Percentiles rank a stretch among this genome's conserved stretches.
Evolutionary conservation across 75 land plant species (phyloP).

Genomic region (Selaginella moellendorffii): DNA sequence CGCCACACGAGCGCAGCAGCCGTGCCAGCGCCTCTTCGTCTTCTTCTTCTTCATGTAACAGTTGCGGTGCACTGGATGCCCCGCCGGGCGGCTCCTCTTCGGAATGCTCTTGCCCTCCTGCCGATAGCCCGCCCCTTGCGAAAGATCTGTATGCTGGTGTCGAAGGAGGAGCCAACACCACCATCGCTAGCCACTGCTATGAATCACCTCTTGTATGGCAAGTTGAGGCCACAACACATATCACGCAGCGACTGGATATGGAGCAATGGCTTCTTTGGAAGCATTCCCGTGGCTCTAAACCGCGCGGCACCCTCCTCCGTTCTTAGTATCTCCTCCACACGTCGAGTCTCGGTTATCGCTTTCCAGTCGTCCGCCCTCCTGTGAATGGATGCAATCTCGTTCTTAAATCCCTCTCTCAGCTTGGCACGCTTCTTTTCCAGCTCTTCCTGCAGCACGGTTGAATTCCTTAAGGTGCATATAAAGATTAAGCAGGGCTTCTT

Average conservation of each 20-base stretch:
- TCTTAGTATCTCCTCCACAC: conserved; percentile 2
- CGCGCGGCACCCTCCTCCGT: background rate
- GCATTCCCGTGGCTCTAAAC: background rate
- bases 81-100: too few relatives aligned
- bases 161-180: too few relatives aligned
- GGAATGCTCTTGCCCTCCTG: too few relatives aligned
- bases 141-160: too few relatives aligned
- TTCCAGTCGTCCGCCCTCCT: conserved; percentile 1
- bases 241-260: background rate
- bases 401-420: background rate
- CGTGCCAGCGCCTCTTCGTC: too few relatives aligned
- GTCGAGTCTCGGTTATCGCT: background rate
- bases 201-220: background rate
- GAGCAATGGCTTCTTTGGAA: conserved; percentile 4
- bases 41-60: too few relatives aligned
- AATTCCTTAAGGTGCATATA: background rate
- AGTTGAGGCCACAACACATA: background rate
- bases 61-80: too few relatives aligned
- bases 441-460: background rate
- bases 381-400: conserved; percentile 8
- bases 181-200: too few relatives aligned
- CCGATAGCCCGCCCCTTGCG: too few relatives aligned
- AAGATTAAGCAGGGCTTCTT: background rate
- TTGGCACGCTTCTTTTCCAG: background rate
- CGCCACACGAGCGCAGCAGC: too few relatives aligned